Conservation (phyloP, 345 rosid genomes). For the Salix koriyanagi region DNA sequence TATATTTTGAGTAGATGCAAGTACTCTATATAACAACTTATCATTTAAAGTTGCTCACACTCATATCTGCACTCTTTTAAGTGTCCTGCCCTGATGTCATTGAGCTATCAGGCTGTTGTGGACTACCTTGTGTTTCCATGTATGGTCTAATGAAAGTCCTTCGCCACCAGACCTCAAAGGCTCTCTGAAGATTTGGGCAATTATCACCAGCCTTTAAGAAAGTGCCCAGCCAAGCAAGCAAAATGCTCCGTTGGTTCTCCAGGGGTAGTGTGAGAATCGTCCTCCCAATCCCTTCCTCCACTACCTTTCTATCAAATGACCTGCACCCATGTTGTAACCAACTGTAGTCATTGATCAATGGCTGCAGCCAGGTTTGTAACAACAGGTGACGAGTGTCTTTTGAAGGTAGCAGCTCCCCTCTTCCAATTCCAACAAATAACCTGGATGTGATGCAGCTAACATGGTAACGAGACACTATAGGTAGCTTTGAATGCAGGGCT, state of each 20-base stretch:
- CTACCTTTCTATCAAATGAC: conserved; percentile 79
- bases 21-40: neutral
- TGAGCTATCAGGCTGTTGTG: conserved; percentile 31
- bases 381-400: conserved; percentile 73
- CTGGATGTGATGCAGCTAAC: conserved; percentile 78
- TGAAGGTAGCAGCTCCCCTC: conserved; percentile 79
- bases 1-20: neutral
- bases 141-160: conserved; percentile 84
- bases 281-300: conserved; percentile 94
- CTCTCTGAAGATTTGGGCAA: conserved; percentile 95
- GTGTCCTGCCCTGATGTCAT: conserved; percentile 21
- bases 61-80: neutral
- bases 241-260: conserved; percentile 84
- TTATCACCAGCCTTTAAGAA: conserved; percentile 78
- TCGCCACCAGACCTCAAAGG: conserved; percentile 99
- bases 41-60: neutral
- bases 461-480: conserved; percentile 70
- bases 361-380: conserved; percentile 84
- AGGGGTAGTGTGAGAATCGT: conserved; percentile 86
- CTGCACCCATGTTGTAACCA: conserved; percentile 93
- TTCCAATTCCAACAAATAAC: conserved; percentile 82
- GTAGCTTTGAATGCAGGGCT: conserved; percentile 58
- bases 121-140: conserved; percentile 37
- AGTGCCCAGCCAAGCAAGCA: conserved; percentile 79
- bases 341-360: conserved; percentile 80